Evolutionary conservation across 164 flowering plant genomes (phyloP), one percentile per base, ranked within the genome.

Genomic region (Aristolochia californica): DNA sequence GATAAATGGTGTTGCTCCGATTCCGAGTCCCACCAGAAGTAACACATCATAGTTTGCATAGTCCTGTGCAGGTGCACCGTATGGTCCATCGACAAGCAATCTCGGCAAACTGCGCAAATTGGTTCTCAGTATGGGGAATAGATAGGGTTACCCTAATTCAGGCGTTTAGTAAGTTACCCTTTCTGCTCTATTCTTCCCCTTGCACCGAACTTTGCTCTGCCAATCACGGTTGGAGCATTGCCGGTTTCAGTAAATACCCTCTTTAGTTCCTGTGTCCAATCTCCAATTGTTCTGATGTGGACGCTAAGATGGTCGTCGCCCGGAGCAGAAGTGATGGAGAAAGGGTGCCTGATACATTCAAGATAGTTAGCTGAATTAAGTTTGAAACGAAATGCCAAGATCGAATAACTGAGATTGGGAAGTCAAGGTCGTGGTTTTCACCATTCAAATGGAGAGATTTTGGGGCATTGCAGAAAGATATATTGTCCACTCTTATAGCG

Each of bases 51-150:
- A 89, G 64, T 83, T 89, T 54, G 64, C 57, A 70, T 85, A 89
- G 63, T 89, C 90, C 59, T 94, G 99, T 43, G 99, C 99, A 16
- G 99, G 95, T 54, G 97, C 96, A 7, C 97, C 99, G 56, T 89
- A 94, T 24, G 96, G 99, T n/a, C 99, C 99, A 72, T 94, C 99
- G 1, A 94, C 81, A 5, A 78, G 72, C 71, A 94, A 60, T 64
- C 64, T 79, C 1, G 96, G 96, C 65, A 80, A 65, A 51, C 96
- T 94, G 85, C 80, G 70, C 13, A 38, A 53, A 43, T 26, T 34
- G 10, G 40, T 34, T 34, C 40, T 34, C 40, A 34, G 40, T 34
- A 34, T 12, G 11, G 40, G 10, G 40, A 34, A 34, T 12, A 34
- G 40, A 28, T 2, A 28, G 30, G 30, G 2, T 7, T 7, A 7